Evolutionary conservation across 164 flowering plant species (phyloP).

Genomic region (Nelumbo lutea): DNA sequence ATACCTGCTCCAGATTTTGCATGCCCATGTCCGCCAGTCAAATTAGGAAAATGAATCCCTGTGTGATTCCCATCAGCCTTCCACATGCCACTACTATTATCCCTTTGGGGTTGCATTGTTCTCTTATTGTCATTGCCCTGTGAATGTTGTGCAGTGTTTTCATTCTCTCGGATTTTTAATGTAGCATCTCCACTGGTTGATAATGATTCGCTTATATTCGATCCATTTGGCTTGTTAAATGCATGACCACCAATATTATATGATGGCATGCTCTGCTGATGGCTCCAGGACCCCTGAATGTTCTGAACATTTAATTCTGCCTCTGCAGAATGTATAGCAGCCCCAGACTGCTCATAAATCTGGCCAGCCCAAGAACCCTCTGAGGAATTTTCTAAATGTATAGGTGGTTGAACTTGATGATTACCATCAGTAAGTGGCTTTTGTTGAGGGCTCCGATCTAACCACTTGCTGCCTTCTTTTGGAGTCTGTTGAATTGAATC

Average conservation of each 20-base stretch:
- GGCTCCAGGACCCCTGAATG: conserved; percentile 25
- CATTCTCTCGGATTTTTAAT: conserved; percentile 7
- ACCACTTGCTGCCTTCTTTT: conserved; percentile 34
- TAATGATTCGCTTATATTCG: conserved; percentile 20
- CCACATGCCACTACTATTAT: conserved; percentile 25
- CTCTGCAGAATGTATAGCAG: conserved; percentile 15
- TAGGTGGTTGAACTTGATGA: conserved; percentile 30
- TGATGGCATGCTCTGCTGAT: conserved; percentile 21
- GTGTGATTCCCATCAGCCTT: conserved; percentile 16
- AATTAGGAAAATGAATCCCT: conserved; percentile 16
- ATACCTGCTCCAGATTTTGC: conserved; percentile 15
- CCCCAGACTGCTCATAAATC: conserved; percentile 29
- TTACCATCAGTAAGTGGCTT: conserved; percentile 30
- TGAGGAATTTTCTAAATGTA: conserved; percentile 29
- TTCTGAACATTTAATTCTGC: conserved; percentile 18
- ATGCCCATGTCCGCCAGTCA: conserved; percentile 25
- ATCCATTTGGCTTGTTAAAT: conserved; percentile 17
- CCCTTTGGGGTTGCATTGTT: conserved; percentile 18
- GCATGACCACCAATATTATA: conserved; percentile 19
- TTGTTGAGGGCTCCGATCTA: conserved; percentile 29
- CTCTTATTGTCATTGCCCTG: conserved; percentile 23
- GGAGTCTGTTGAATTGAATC: conserved; percentile 31
- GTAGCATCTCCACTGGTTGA: conserved; percentile 16
- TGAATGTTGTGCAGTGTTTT: conserved; percentile 10
- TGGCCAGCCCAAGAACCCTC: conserved; percentile 31